phyloP scores from a whole-genome alignment of 1,284 basidiomycete genomes.

The Pseudozyma sp. region DNA sequence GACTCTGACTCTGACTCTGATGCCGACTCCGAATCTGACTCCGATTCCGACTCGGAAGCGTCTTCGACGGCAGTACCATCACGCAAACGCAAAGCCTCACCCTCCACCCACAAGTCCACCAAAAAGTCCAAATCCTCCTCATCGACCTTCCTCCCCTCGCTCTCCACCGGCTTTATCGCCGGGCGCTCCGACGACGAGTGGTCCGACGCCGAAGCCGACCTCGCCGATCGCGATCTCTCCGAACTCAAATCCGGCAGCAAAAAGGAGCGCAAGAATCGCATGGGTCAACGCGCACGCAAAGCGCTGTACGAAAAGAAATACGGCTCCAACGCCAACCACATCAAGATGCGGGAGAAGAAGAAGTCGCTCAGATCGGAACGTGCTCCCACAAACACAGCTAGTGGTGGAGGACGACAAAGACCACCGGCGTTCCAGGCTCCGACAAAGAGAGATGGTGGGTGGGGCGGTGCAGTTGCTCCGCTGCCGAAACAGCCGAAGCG shows the following conservation, averaged over 20 bases:
- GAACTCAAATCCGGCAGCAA: slow-evolving; percentile 40
- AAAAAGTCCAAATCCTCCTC: slow-evolving; percentile 36
- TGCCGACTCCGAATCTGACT: slow-evolving; percentile 47
- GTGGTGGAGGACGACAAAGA: slow-evolving; percentile 17
- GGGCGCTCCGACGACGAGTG: slow-evolving; percentile 78
- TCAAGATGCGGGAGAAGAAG: slow-evolving; percentile 69
- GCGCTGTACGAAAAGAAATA: slow-evolving; percentile 99
- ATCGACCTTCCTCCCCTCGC: slow-evolving; percentile 87
- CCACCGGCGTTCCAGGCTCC: slow-evolving; percentile 42
- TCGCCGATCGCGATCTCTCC: slow-evolving; percentile 72
- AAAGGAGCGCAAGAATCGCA: slow-evolving; percentile 80
- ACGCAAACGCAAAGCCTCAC: slow-evolving; percentile 21
- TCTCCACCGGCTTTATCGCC: slow-evolving; percentile 82
- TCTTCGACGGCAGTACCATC: slow-evolving; percentile 6
- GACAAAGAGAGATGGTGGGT: slow-evolving; percentile 32
- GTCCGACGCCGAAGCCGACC: slow-evolving; percentile 80
- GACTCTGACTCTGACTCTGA: background rate
- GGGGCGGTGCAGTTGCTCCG: slow-evolving; percentile 32
- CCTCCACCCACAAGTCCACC: background rate
- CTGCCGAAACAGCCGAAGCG: slow-evolving; percentile 33
- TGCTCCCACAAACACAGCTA: background rate
- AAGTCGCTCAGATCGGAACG: slow-evolving; percentile 22
- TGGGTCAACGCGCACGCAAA: slow-evolving; percentile 88
- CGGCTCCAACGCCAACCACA: slow-evolving; percentile 88
- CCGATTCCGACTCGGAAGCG: background rate